These are phyloP conservation scores for Tremella yokohamensis DNA, from an alignment of 768 basidiomycete species.

Conservation along the genomic window DNA sequence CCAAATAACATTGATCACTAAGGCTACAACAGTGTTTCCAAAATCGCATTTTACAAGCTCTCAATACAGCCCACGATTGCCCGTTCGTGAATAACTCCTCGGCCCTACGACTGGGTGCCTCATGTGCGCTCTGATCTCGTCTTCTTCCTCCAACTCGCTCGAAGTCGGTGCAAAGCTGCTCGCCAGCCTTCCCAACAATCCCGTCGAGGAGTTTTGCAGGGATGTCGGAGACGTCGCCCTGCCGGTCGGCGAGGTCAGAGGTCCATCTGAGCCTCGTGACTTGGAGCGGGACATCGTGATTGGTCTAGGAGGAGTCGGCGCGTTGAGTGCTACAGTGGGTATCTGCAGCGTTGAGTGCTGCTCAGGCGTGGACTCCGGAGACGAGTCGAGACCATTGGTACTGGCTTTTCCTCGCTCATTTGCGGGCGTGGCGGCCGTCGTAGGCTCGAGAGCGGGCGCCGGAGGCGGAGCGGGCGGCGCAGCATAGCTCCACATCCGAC, in stretches of 20 bases:
- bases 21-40: too few relatives aligned
- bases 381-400: too few relatives aligned
- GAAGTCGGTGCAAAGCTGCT: constrained; percentile 1
- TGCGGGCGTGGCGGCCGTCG: not conserved
- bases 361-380: too few relatives aligned
- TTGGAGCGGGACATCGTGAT: not conserved
- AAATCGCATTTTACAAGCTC: too few relatives aligned
- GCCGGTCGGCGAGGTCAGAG: too few relatives aligned
- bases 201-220: not conserved
- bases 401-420: not conserved
- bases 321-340: constrained; percentile 2
- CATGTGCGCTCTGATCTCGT: not conserved
- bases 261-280: too few relatives aligned
- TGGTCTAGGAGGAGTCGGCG: not conserved
- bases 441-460: too few relatives aligned
- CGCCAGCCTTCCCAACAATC: not conserved
- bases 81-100: not conserved
- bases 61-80: too few relatives aligned
- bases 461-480: not conserved
- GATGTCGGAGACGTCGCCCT: too few relatives aligned
- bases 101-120: not conserved
- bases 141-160: constrained; percentile 2
- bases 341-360: not conserved
- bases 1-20: too few relatives aligned
- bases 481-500: constrained; percentile 1